A percentile compares a stretch with the other conserved stretches of the same genome.
phyloP scores from a whole-genome alignment of 257 asterid species.

The Osmanthus fragrans region DNA sequence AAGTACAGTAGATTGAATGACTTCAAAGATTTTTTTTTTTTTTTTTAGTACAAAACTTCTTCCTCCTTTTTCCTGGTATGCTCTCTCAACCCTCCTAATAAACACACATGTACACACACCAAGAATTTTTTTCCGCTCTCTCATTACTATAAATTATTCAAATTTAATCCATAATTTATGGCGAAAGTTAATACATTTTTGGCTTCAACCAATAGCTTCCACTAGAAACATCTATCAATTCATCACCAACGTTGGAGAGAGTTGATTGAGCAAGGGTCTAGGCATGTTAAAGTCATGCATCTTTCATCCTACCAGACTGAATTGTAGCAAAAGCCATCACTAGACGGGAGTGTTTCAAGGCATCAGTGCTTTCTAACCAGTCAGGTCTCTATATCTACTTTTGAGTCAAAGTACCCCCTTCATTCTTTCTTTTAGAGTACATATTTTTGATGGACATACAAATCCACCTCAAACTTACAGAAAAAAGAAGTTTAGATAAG shows the following conservation, averaged over 20 bases:
- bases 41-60: not conserved
- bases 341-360: not conserved
- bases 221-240: conserved; percentile 6
- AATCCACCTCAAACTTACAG: not conserved
- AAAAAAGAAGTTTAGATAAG: not conserved
- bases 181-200: not conserved
- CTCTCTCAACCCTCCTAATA: not conserved
- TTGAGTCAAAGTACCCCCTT: not conserved
- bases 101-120: not conserved
- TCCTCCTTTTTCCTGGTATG: not conserved
- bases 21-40: not conserved
- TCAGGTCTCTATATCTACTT: not conserved
- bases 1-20: not conserved
- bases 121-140: not conserved
- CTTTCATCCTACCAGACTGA: not conserved
- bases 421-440: not conserved
- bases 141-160: not conserved
- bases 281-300: not conserved
- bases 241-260: not conserved
- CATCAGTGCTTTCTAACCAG: not conserved
- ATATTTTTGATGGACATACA: not conserved
- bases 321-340: conserved; percentile 5
- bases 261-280: not conserved
- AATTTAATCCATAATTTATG: not conserved
- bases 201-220: not conserved